Percentiles rank a stretch among this genome's conserved stretches.
phyloP scores from a whole-genome alignment of 1,284 basidiomycete species.

The Ustilago shanxiensis region DNA sequence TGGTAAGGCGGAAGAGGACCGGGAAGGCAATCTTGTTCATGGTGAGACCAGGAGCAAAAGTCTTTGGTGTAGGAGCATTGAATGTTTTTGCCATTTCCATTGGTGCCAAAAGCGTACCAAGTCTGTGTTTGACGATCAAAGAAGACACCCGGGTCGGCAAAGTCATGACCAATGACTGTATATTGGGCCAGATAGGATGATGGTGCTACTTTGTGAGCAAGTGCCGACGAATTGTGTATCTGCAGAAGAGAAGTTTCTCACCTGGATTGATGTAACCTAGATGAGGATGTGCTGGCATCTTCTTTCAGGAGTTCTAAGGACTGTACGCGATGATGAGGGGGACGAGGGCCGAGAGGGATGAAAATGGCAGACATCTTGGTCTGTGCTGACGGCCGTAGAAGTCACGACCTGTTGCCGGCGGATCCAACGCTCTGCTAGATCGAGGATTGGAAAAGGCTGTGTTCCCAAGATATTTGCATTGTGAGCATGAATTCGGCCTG shows the following conservation, averaged over 20 bases:
- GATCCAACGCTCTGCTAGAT: background rate
- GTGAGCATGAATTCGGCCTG: constrained; percentile 3
- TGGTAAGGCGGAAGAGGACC: constrained; percentile 50
- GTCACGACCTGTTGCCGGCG: background rate
- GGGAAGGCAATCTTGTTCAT: constrained; percentile 55
- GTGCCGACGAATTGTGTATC: too few species aligned
- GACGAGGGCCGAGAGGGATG: background rate
- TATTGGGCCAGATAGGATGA: background rate
- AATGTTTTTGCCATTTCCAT: constrained; percentile 57
- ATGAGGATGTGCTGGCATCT: constrained; percentile 55
- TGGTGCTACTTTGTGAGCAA: too few species aligned
- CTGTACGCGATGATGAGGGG: background rate
- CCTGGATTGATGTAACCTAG: constrained; percentile 54
- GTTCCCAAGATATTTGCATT: background rate
- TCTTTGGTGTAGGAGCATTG: constrained; percentile 54
- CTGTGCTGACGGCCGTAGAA: background rate
- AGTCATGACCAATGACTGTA: constrained; percentile 52
- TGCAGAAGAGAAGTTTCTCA: constrained; percentile 5
- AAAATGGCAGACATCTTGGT: background rate
- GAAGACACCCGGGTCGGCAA: constrained; percentile 58
- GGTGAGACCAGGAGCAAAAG: constrained; percentile 55
- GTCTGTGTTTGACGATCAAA: constrained; percentile 41
- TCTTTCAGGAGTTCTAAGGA: background rate
- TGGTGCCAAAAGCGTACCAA: constrained; percentile 57
- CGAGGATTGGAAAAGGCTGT: background rate